These are phyloP conservation scores for Pugionium dolabratum DNA, from an alignment of 345 rosid species.

Conservation along the genomic window DNA sequence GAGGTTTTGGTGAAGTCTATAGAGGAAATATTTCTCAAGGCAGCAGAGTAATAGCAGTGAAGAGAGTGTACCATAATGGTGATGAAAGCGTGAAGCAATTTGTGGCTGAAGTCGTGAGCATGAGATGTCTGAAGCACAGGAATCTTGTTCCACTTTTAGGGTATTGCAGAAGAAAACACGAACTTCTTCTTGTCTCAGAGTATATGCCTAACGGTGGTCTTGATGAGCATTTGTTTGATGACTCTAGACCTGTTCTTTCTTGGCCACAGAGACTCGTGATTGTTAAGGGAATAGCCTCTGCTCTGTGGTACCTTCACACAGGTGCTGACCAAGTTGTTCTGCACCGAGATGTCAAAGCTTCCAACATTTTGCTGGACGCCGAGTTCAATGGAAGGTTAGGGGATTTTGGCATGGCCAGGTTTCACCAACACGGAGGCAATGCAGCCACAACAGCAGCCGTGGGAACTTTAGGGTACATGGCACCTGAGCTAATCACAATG, in stretches of 20 bases:
- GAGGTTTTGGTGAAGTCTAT: background rate
- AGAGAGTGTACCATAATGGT: background rate
- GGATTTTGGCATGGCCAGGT: constrained; percentile 87
- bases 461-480: constrained; percentile 66
- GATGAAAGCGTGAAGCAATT: background rate
- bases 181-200: background rate
- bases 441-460: constrained; percentile 70
- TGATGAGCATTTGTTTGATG: background rate
- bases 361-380: constrained; percentile 49
- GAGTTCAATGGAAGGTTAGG: constrained; percentile 78
- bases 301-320: constrained; percentile 21
- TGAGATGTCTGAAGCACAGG: background rate
- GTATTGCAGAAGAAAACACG: background rate
- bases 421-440: constrained; percentile 70
- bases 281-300: background rate
- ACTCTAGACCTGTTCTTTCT: background rate
- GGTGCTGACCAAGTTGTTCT: constrained; percentile 52
- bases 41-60: background rate
- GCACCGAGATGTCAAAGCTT: constrained; percentile 55
- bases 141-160: background rate
- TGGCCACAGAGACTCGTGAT: background rate
- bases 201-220: background rate
- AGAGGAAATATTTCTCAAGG: background rate
- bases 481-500: constrained; percentile 46
- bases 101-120: background rate